phyloP scores from a whole-genome alignment of 306 rosid species.

The Dryas drummondii region DNA sequence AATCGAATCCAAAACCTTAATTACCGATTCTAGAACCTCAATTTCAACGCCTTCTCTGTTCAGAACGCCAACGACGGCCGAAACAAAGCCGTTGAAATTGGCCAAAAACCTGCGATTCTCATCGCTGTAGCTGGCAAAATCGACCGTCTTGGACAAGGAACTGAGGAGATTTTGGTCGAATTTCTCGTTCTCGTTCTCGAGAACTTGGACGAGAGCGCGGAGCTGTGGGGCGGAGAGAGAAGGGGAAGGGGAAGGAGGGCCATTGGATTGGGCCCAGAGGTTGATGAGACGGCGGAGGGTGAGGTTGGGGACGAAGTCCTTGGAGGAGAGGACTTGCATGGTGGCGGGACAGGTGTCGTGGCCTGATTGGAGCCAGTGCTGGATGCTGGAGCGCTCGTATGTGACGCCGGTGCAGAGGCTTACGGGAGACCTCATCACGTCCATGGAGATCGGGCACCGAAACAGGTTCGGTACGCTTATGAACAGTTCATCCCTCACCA shows the following conservation, averaged over 20 bases:
- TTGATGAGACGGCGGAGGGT: constrained; percentile 54
- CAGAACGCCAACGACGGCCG: constrained; percentile 31
- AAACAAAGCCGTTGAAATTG: constrained; percentile 33
- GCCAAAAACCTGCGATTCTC: constrained; percentile 35
- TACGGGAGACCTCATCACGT: constrained; percentile 61
- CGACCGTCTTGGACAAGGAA: constrained; percentile 28
- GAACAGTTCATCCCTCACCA: constrained; percentile 46
- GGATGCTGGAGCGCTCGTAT: constrained; percentile 64
- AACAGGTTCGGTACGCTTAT: constrained; percentile 48
- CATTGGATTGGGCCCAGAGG: constrained; percentile 48
- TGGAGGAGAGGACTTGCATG: constrained; percentile 56
- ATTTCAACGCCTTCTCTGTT: constrained; percentile 15
- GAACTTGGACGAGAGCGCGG: constrained; percentile 17
- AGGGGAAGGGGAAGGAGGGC: constrained; percentile 24
- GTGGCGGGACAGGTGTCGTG: constrained; percentile 69
- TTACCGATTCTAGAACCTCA: constrained; percentile 26
- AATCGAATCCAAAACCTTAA: constrained; percentile 35
- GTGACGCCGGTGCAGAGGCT: constrained; percentile 70
- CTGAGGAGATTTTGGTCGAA: constrained; percentile 3
- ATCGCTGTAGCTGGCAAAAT: constrained; percentile 22
- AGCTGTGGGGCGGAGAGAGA: constrained; percentile 26
- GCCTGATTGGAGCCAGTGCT: constrained; percentile 58
- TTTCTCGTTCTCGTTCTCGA: constrained; percentile 12
- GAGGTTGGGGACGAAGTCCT: constrained; percentile 58
- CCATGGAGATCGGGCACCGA: constrained; percentile 62